These are phyloP conservation scores for Torulaspora indica DNA, from an alignment of 805 yeast species.

Conservation along the genomic window DNA sequence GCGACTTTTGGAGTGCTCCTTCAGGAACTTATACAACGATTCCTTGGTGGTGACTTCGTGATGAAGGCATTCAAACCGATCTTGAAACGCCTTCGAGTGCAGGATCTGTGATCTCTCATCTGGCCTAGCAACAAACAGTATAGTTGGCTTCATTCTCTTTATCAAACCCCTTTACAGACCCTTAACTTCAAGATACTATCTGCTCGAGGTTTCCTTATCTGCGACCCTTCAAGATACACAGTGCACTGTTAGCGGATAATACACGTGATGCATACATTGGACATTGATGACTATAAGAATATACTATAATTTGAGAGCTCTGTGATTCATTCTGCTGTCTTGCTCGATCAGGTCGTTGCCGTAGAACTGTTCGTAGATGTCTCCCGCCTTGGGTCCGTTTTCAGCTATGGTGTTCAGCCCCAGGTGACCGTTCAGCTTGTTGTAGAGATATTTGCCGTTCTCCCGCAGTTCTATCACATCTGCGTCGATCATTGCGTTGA, in stretches of 20 bases:
- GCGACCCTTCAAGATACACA: background rate
- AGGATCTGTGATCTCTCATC: conserved; percentile 14
- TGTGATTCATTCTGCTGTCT: conserved; percentile 10
- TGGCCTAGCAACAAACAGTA: conserved; percentile 26
- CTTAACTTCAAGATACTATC: background rate
- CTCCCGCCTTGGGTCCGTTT: conserved; percentile 12
- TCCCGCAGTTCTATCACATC: conserved; percentile 47
- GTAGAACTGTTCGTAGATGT: conserved; percentile 26
- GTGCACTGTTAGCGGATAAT: background rate
- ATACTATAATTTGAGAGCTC: conserved; percentile 9
- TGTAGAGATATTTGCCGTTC: conserved; percentile 28
- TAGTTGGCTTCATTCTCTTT: conserved; percentile 15
- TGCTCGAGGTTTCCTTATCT: conserved; percentile 1
- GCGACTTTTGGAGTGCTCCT: conserved; percentile 8
- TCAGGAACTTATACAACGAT: conserved; percentile 16
- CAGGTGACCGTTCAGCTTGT: conserved; percentile 20
- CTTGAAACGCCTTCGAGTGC: conserved; percentile 12
- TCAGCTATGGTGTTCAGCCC: conserved; percentile 23
- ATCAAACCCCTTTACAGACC: background rate
- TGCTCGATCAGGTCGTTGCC: conserved; percentile 12
- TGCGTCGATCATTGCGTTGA: conserved; percentile 60
- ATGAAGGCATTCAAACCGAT: conserved; percentile 15
- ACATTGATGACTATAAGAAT: background rate
- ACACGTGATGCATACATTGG: conserved; percentile 1
- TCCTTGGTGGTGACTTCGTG: conserved; percentile 17